Conservation (phyloP, 169 alveolate genomes). For the Eimeria zaria region DNA sequence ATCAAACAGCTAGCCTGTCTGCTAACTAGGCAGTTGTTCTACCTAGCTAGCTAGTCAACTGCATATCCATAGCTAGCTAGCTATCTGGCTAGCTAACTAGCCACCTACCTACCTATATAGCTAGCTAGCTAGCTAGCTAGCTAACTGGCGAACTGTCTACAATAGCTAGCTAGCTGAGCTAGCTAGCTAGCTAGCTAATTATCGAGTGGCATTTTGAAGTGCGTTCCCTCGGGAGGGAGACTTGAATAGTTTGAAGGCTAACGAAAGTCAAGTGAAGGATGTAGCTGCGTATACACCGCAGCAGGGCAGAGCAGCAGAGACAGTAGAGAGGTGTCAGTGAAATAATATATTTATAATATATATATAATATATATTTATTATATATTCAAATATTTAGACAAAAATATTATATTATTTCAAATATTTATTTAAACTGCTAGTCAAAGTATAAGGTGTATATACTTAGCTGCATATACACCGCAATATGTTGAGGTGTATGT, state of each 20-base stretch:
- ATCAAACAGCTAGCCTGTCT: neutral
- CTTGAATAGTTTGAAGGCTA: too few species aligned
- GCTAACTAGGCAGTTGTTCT: too few species aligned
- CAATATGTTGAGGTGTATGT: too few species aligned
- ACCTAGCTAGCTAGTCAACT: neutral
- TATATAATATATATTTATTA: neutral
- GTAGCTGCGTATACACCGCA: constrained; percentile 19
- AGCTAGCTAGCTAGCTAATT: neutral
- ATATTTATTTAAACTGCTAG: neutral
- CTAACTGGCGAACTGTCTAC: too few species aligned
- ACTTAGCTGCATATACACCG: too few species aligned
- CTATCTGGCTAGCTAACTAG: neutral
- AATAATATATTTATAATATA: too few species aligned
- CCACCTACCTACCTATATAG: neutral
- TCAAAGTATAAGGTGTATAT: too few species aligned
- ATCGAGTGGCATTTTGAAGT: neutral
- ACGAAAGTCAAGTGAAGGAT: too few species aligned
- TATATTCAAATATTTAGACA: neutral
- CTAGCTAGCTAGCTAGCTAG: neutral
- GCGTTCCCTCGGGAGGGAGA: too few species aligned
- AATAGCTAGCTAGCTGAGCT: too few species aligned
- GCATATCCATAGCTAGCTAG: neutral
- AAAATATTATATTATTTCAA: neutral
- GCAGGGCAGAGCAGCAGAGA: neutral
- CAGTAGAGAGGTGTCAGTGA: too few species aligned